Evolutionary conservation across 495 filamentous ascomycete genomes (phyloP).

Genomic region (Astrocystis sublimbata): DNA sequence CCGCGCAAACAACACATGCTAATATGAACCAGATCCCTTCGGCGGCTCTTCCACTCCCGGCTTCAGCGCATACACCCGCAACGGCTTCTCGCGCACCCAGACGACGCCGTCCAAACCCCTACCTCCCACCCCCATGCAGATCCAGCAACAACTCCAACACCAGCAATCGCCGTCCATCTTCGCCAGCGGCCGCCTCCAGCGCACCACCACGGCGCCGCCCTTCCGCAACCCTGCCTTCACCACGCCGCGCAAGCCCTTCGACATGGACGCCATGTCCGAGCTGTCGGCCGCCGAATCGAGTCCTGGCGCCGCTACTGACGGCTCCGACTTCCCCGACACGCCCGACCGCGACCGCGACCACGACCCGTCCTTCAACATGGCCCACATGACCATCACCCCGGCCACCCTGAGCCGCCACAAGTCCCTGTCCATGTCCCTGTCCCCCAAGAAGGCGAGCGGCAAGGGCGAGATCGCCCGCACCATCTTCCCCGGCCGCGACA

Average conservation of each 20-base stretch:
- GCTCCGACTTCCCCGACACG: slow-evolving; percentile 60
- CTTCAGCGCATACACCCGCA: slow-evolving; percentile 28
- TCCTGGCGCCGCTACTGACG: slow-evolving; percentile 63
- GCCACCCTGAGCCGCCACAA: slow-evolving; percentile 38
- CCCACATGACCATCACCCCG: slow-evolving; percentile 43
- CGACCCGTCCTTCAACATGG: slow-evolving; percentile 36
- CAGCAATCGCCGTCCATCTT: slow-evolving; percentile 32
- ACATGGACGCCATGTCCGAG: slow-evolving; percentile 64
- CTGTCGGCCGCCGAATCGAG: slow-evolving; percentile 80
- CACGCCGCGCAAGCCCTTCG: slow-evolving; percentile 71
- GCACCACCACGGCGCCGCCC: slow-evolving; percentile 41
- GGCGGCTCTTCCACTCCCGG: slow-evolving; percentile 19
- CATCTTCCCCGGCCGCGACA: slow-evolving; percentile 33
- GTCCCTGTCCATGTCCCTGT: slow-evolving; percentile 41
- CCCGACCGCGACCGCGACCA: slow-evolving; percentile 47
- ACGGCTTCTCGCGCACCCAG: slow-evolving; percentile 37
- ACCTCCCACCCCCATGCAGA: slow-evolving; percentile 32
- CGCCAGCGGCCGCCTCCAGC: slow-evolving; percentile 38
- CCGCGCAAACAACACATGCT: background rate
- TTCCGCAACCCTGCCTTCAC: slow-evolving; percentile 74
- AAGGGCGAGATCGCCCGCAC: slow-evolving; percentile 43
- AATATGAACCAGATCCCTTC: slow-evolving; percentile 20
- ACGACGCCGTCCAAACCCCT: slow-evolving; percentile 37
- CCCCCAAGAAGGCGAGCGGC: slow-evolving; percentile 47
- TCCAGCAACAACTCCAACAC: too few species aligned